These are phyloP conservation scores for Tieghemiomyces parasiticus DNA, from an alignment of 192 early-diverging fungal genomes.

Conservation along the genomic window DNA sequence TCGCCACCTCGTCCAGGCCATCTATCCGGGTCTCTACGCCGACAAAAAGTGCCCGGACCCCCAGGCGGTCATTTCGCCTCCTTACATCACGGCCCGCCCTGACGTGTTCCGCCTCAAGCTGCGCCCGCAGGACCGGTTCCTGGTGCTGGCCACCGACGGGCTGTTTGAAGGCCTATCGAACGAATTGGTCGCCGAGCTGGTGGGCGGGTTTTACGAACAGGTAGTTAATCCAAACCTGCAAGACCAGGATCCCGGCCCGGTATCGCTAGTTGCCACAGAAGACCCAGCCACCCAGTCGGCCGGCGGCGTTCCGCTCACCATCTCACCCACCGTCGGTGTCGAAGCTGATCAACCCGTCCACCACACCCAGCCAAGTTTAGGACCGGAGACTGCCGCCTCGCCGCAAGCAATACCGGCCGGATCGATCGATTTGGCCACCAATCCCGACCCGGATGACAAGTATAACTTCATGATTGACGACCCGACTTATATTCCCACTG, in stretches of 20 bases:
- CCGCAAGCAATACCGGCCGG: too few species aligned
- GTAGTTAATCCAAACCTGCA: background rate
- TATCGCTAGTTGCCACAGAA: too few species aligned
- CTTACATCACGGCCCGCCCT: conserved; percentile 7
- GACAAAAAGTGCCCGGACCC: conserved; percentile 7
- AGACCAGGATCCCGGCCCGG: background rate
- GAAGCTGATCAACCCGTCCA: background rate
- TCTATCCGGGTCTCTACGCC: background rate
- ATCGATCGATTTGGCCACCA: background rate
- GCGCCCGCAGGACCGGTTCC: conserved; percentile 6
- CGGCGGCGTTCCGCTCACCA: background rate
- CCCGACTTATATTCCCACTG: background rate
- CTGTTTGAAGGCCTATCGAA: conserved; percentile 1
- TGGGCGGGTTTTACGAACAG: conserved; percentile 7
- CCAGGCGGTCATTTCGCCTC: background rate
- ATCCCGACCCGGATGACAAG: background rate
- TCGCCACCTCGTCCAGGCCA: conserved; percentile 5
- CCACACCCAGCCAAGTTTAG: background rate
- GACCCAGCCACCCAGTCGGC: too few species aligned
- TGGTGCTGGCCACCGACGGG: conserved; percentile 2
- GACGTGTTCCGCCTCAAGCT: background rate
- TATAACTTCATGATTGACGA: conserved; percentile 5
- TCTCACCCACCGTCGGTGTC: background rate
- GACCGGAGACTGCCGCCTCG: too few species aligned
- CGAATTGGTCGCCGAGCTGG: conserved; percentile 1